Conservation (phyloP, 2,329 filamentous ascomycete genomes). For the Microcyclosporella mali region DNA sequence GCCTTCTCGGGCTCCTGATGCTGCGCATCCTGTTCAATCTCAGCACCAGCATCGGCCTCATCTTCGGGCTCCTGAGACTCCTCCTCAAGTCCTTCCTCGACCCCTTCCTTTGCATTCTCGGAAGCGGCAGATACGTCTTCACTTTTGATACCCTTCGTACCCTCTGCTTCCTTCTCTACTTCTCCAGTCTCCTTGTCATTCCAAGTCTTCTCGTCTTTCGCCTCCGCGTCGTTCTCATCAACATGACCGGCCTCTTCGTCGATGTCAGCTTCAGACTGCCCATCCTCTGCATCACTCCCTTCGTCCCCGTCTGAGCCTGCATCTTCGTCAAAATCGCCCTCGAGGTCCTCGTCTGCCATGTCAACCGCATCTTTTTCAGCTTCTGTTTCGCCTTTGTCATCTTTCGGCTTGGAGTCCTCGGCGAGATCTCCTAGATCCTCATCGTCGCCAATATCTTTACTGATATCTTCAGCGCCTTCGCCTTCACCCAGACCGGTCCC, state of each 20-base stretch:
- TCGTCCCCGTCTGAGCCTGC: conserved; percentile 53
- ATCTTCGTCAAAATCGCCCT: conserved; percentile 70
- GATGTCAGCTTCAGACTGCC: conserved; percentile 55
- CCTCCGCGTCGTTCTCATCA: conserved; percentile 84
- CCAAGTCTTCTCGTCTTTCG: conserved; percentile 99
- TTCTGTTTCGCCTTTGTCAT: conserved; percentile 56
- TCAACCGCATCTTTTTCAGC: conserved; percentile 82
- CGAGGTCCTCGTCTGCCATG: conserved; percentile 85
- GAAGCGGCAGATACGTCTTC: conserved; percentile 39
- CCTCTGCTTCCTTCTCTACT: conserved; percentile 72
- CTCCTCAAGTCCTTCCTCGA: conserved; percentile 42
- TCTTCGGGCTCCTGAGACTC: conserved; percentile 57
- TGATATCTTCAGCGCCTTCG: conserved; percentile 93
- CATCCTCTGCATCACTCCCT: conserved; percentile 49
- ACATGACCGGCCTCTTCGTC: conserved; percentile 64
- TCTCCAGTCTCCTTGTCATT: conserved; percentile 76
- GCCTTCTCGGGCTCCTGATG: conserved; percentile 61
- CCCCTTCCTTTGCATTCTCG: conserved; percentile 38
- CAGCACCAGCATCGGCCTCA: conserved; percentile 41
- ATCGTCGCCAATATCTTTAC: conserved; percentile 89
- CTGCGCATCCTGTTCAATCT: conserved; percentile 56
- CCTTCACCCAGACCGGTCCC: conserved; percentile 94
- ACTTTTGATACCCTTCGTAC: conserved; percentile 44
- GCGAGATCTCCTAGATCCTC: conserved; percentile 90
- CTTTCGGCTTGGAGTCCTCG: conserved; percentile 61